Base-by-base conservation (phyloP, 164 flowering plant genomes). In the Vitis amurensis region DNA sequence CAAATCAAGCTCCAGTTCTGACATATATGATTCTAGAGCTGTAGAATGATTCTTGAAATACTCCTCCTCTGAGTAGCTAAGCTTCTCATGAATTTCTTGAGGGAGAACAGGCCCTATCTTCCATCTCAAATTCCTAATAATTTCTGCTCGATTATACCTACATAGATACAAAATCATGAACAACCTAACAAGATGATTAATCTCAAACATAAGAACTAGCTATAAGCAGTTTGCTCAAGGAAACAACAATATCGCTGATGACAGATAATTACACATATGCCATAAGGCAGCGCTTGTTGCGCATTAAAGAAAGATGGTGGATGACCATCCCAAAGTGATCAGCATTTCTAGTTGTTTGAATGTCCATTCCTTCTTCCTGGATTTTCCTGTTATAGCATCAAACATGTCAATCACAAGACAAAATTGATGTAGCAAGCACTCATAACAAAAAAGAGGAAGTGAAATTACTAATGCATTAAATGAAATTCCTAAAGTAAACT, bases 261-360 rank as follows among this genome's bases (percentile, higher is more conserved):
- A 55, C 27, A 17, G 50, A 64, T 10, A 73, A 61, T 66, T 67
- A 79, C 79, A 62, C 52, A 27, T 73, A 76, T 23, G 99, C 92
- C 97, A 73, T 71, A 11, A 78, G 69, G 74, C 74, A 77, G 19
- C 78, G 78, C 31, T 74, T 74, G 59, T 91, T 93, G 64, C 95
- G 89, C 59, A 79, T 76, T 71, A 93, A 71, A 64, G 99, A 84
- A 57, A 91, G 91, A 76, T 95, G 99, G 74, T 93, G 94, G 63
- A 87, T 83, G 48, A 90, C 89, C 56, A 91, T 90, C 56, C 99
- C 99, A 81, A 81, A 89, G 76, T 92, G 92, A 71, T 92, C 97
- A n/a, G 91, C 85, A 84, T 89, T 94, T 82, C 83, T 83, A 23
- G 91, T 76, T 66, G 91, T 82, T 71, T 89, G 89, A 50, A 85